These are phyloP conservation scores for Leavenworthia alabamica DNA, from an alignment of 345 rosid species.

Conservation along the genomic window DNA sequence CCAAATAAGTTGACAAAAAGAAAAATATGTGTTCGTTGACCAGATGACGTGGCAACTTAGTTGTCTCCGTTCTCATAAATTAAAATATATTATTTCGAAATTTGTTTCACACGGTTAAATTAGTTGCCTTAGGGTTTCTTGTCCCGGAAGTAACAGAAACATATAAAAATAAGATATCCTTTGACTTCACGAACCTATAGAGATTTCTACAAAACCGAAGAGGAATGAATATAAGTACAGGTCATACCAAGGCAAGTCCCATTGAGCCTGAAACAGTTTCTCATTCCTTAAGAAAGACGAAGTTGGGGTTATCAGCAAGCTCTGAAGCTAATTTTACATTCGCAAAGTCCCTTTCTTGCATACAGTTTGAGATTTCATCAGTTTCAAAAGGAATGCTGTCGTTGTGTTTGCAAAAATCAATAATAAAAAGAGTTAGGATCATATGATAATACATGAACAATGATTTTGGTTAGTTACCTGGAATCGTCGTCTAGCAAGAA, in stretches of 20 bases:
- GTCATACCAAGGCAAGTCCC: neutral
- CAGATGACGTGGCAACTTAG: conserved; percentile 4
- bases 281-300: conserved; percentile 70
- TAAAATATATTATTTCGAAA: neutral
- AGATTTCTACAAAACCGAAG: neutral
- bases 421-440: neutral
- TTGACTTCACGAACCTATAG: neutral
- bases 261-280: neutral
- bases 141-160: neutral
- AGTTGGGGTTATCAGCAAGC: conserved; percentile 63
- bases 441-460: conserved; percentile 1
- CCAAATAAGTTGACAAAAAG: conserved; percentile 5
- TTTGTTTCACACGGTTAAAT: neutral
- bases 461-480: conserved; percentile 38
- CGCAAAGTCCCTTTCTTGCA: conserved; percentile 54
- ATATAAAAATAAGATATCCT: neutral
- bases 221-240: conserved; percentile 4
- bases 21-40: neutral
- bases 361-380: conserved; percentile 53
- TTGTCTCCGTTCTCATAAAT: neutral
- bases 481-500: conserved; percentile 68
- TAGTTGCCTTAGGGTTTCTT: neutral
- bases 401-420: conserved; percentile 4
- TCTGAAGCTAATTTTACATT: conserved; percentile 58
- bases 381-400: conserved; percentile 86